Percentiles rank a stretch among this genome's conserved stretches.
phyloP scores from a whole-genome alignment of 2,329 filamentous ascomycete genomes.

The Pseudonectria buxi region DNA sequence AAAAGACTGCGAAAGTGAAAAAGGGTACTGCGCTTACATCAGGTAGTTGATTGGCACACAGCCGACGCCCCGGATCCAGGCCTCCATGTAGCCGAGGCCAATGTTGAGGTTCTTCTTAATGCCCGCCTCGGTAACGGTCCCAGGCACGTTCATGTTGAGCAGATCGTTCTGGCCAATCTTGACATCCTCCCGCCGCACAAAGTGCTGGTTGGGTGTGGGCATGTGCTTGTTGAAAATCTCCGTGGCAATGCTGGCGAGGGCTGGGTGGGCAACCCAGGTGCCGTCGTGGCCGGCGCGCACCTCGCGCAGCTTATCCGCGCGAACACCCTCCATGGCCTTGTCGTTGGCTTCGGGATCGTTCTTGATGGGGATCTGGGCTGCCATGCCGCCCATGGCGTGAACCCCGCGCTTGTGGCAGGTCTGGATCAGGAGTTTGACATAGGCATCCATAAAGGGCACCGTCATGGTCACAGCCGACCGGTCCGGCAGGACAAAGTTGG shows the following conservation, averaged over 20 bases:
- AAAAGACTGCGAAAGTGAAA: background rate
- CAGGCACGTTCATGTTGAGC: conserved; percentile 96
- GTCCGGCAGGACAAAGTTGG: conserved; percentile 88
- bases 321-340: conserved; percentile 85
- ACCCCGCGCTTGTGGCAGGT: conserved; percentile 95
- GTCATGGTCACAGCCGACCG: conserved; percentile 93
- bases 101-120: conserved; percentile 98
- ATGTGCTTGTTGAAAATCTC: conserved; percentile 98
- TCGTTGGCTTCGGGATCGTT: conserved; percentile 87
- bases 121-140: conserved; percentile 83
- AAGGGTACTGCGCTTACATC: conserved; percentile 53
- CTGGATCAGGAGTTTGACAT: conserved; percentile 93
- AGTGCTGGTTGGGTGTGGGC: conserved; percentile 96
- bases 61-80: conserved; percentile 88
- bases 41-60: conserved; percentile 97
- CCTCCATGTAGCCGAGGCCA: conserved; percentile 96
- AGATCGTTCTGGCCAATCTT: conserved; percentile 80
- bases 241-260: conserved; percentile 76
- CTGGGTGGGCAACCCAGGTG: conserved; percentile 96
- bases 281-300: conserved; percentile 91
- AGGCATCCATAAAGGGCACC: conserved; percentile 95
- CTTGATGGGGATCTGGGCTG: conserved; percentile 98
- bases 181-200: conserved; percentile 84
- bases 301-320: conserved; percentile 93
- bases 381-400: conserved; percentile 99